phyloP scores from a whole-genome alignment of 2,329 filamentous ascomycete genomes.

The Diaporthe longicolla region DNA sequence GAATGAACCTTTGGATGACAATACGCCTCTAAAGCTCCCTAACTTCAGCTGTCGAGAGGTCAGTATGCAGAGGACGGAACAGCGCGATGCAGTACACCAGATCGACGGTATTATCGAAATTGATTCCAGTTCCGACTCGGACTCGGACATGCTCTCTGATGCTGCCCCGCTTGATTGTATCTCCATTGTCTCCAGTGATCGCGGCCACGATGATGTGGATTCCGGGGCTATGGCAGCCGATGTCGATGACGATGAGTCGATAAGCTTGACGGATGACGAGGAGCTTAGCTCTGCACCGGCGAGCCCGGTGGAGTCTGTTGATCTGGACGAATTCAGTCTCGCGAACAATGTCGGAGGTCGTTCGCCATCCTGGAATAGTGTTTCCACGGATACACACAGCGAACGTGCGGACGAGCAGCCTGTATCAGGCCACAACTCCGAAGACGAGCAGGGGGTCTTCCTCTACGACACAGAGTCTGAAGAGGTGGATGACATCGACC shows the following conservation, averaged over 20 bases:
- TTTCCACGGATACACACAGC: slow-evolving; percentile 27
- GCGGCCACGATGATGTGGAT: not conserved
- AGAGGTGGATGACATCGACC: slow-evolving; percentile 13
- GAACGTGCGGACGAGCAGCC: slow-evolving; percentile 30
- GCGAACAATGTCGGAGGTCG: slow-evolving; percentile 2
- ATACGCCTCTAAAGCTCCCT: not conserved
- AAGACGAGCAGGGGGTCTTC: slow-evolving; percentile 33
- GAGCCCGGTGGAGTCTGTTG: slow-evolving; percentile 28
- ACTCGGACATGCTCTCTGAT: not conserved
- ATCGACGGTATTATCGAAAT: slow-evolving; percentile 34
- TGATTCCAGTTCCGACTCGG: not conserved
- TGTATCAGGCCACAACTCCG: slow-evolving; percentile 3
- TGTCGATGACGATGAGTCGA: slow-evolving; percentile 9
- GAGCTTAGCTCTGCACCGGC: slow-evolving; percentile 26
- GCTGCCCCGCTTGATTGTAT: slow-evolving; percentile 6
- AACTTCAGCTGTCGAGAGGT: not conserved
- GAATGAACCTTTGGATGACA: slow-evolving; percentile 40
- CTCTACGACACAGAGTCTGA: slow-evolving; percentile 33
- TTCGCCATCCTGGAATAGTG: slow-evolving; percentile 37
- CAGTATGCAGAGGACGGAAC: not conserved
- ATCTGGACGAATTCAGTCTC: not conserved
- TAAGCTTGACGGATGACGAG: slow-evolving; percentile 39
- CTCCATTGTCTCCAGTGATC: slow-evolving; percentile 19
- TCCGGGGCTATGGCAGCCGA: not conserved
- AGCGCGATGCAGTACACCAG: not conserved